A percentile compares a stretch with the other conserved stretches of the same genome.
These are phyloP conservation scores for Verticillium dahliae DNA, from an alignment of 2,329 filamentous ascomycete species.

Conservation along the genomic window DNA sequence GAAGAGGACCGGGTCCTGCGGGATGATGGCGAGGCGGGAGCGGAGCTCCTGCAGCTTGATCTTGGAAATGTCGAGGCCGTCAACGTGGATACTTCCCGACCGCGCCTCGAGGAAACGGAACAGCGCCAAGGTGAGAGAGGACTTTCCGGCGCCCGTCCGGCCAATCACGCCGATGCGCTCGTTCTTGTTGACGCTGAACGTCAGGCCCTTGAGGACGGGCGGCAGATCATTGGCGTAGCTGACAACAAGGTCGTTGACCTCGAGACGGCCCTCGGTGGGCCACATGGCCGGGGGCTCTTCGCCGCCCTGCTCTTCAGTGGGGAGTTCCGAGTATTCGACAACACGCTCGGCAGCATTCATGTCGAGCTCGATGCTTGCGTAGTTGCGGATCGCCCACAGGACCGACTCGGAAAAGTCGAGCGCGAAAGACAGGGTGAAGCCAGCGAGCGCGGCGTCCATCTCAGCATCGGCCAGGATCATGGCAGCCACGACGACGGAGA, in stretches of 20 bases:
- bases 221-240: constrained; percentile 66
- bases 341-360: constrained; percentile 76
- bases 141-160: constrained; percentile 73
- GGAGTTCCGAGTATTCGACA: constrained; percentile 64
- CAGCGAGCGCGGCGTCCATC: constrained; percentile 65
- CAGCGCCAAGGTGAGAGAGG: constrained; percentile 65
- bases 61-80: constrained; percentile 68
- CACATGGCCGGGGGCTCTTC: constrained; percentile 60
- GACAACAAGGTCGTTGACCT: constrained; percentile 67
- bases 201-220: constrained; percentile 63
- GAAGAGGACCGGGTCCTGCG: constrained; percentile 74
- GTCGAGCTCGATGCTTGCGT: constrained; percentile 65
- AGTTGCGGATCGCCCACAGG: constrained; percentile 60
- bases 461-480: constrained; percentile 54
- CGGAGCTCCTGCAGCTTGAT: constrained; percentile 65
- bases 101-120: constrained; percentile 71
- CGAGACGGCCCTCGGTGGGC: constrained; percentile 67
- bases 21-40: constrained; percentile 72
- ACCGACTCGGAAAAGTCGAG: constrained; percentile 61
- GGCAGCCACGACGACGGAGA: constrained; percentile 57
- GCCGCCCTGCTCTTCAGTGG: constrained; percentile 60
- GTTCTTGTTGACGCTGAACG: constrained; percentile 58
- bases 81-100: constrained; percentile 61
- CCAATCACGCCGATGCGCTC: constrained; percentile 72
- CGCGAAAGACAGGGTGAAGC: constrained; percentile 69